phyloP scores from a whole-genome alignment of 1,139 yeast species.

The Kluyveromyces sp. region DNA sequence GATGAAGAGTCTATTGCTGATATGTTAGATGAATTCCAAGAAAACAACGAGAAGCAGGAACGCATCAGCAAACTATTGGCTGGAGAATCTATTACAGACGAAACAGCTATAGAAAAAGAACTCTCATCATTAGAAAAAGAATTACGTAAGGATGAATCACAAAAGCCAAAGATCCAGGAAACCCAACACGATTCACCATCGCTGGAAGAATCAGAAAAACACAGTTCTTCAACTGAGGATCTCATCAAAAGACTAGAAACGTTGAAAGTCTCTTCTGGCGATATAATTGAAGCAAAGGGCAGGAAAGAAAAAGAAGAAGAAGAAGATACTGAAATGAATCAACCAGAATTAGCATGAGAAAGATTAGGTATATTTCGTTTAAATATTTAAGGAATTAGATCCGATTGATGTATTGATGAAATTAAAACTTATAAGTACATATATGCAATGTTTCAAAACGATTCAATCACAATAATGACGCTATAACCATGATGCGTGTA shows the following conservation, averaged over 20 bases:
- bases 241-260: neutral
- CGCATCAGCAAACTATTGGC: conserved; percentile 34
- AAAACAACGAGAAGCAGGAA: conserved; percentile 33
- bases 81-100: conserved; percentile 17
- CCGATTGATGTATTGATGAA: too few species aligned
- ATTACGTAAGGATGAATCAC: neutral
- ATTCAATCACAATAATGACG: too few species aligned
- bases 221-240: neutral
- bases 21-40: conserved; percentile 37
- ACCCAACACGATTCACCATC: neutral
- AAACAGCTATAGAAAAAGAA: conserved; percentile 36
- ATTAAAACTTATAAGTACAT: too few species aligned
- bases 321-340: neutral
- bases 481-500: too few species aligned
- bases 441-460: too few species aligned
- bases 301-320: neutral
- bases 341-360: too few species aligned
- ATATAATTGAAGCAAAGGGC: neutral
- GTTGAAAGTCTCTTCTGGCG: neutral
- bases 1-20: conserved; percentile 30
- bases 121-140: conserved; percentile 17
- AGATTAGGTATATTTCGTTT: too few species aligned
- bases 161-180: neutral
- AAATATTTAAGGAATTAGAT: too few species aligned
- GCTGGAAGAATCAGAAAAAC: neutral